Evolutionary conservation across 495 filamentous ascomycete species (phyloP), one percentile per base, ranked within the genome.

Genomic region (Penicillium goetzii): DNA sequence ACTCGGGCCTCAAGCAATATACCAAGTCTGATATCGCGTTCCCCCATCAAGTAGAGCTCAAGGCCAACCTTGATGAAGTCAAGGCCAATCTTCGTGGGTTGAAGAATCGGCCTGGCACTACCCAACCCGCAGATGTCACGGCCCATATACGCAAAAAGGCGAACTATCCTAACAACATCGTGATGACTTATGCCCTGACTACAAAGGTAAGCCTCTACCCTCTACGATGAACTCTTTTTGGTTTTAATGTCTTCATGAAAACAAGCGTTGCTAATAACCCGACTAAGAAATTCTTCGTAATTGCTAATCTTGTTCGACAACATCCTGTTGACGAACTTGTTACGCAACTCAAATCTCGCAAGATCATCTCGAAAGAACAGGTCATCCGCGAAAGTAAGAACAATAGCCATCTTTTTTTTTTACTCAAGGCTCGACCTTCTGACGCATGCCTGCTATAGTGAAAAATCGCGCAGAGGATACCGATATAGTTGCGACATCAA

Each of bases 51-150:
- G 87, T 93, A 25, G 95, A 97, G 74, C 80, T 99, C 50, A 93
- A 93, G 71, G 88, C 96, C 40, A 98, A 98, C 68, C 84, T 88
- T 26, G 90, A 89, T 34, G 91, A 96, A 53, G 82, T 96, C 61
- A 96, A 95, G 69, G 86, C 89, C 14, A 98, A 97, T 69, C 83
- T 95, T 53, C 90, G 93, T 61, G 95, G 95, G 3, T 77, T 99
- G 56, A 99, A 99, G 74, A 97, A 96, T 72, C 94, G 93, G 70
- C 90, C 95, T 10, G 95, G 95, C 26, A 94, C 95, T 32, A 97
- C 95, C 33, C 85, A 90, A 57, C 95, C 95, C 8, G 93, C 90
- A 19, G 95, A 99, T 76, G 89, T 99, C 47, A 98, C 95, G 15
- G 80, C 81, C 62, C 83, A 86, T 62, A 76, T 96, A 23, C 90